Evolutionary conservation across 1,139 yeast genomes (phyloP), one percentile per base, ranked within the genome.

Genomic region (Kodamaea derodonti): DNA sequence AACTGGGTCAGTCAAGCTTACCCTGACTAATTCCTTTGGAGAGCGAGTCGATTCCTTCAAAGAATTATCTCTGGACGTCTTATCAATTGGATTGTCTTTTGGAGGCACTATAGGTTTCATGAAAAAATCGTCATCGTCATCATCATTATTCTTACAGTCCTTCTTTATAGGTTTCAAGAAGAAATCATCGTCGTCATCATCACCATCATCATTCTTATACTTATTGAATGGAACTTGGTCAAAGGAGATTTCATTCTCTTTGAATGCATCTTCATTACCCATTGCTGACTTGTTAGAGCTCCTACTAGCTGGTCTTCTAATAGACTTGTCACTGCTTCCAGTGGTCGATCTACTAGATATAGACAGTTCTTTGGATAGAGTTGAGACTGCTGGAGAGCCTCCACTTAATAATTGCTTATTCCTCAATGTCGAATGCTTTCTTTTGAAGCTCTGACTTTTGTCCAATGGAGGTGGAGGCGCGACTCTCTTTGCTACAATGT

Each of bases 391-490:
- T 14, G 36, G 43, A 17, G 38, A 34, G 9, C 34, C 27, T 14
- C 22, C 31, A 9, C 33, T 35, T 4, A 30, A 29, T 0, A 37
- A 35, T 16, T 32, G 33, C 27, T 39, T 42, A 24, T 31, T 36
- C 4, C 38, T 31, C 9, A 45, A 25, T 1, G 34, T 31, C 3
- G 45, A 41, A 12, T 36, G 38, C 14, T 40, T 31, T 6, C 47
- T 32, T 30, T 40, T 45, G 35, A 40, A 34, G 27, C 48, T 44
- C 37, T 26, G 40, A 9, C 20, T 39, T 27, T 36, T 43, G 39
- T 22, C 39, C 20, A 48, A 54, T 2, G 85, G 84, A 2, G 85
- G 84, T 1, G 90, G 92, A 2, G 94, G 94, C 0, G 94, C 90
- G 4, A 72, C 78, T 46, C 94, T 62, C 39, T 69, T 71, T 0